These are phyloP conservation scores for Xylaria castorea DNA, from an alignment of 495 filamentous ascomycete species.

Conservation along the genomic window DNA sequence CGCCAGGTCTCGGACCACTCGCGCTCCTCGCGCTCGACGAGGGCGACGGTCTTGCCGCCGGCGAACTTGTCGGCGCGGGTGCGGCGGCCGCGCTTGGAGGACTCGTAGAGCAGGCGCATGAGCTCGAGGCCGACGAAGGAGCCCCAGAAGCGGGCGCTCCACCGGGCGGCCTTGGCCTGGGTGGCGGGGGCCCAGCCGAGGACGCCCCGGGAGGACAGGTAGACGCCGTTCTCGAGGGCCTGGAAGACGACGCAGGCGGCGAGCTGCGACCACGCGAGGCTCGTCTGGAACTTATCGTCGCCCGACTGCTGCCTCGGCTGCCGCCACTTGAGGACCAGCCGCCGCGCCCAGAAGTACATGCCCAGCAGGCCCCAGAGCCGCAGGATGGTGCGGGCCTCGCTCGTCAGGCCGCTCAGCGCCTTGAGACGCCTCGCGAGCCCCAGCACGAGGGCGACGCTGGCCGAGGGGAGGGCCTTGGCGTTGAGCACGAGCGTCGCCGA, in stretches of 20 bases:
- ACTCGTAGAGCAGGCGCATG: slow-evolving; percentile 63
- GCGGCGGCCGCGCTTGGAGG: slow-evolving; percentile 31
- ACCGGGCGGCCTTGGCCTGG: slow-evolving; percentile 66
- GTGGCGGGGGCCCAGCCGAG: slow-evolving; percentile 62
- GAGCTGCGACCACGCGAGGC: slow-evolving; percentile 72
- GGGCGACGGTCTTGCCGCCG: slow-evolving; percentile 44
- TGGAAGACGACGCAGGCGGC: slow-evolving; percentile 72
- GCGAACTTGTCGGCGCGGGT: slow-evolving; percentile 41
- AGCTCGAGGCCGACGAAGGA: slow-evolving; percentile 79
- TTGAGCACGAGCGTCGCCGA: slow-evolving; percentile 46
- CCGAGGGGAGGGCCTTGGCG: slow-evolving; percentile 41
- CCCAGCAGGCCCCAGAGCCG: slow-evolving; percentile 80
- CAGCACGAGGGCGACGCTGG: slow-evolving; percentile 51
- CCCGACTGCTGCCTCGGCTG: slow-evolving; percentile 30
- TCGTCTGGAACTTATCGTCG: slow-evolving; percentile 49
- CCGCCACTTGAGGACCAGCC: slow-evolving; percentile 50
- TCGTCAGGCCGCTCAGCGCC: slow-evolving; percentile 59
- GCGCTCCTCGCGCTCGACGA: slow-evolving; percentile 50
- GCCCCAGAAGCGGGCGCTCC: slow-evolving; percentile 83
- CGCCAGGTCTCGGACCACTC: slow-evolving; percentile 53
- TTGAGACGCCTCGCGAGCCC: slow-evolving; percentile 52
- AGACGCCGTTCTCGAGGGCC: slow-evolving; percentile 82
- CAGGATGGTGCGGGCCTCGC: slow-evolving; percentile 72
- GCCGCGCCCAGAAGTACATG: slow-evolving; percentile 75
- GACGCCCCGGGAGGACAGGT: slow-evolving; percentile 73